Evolutionary conservation across 148 eudicot species (phyloP).

Genomic region (Fallopia convolvulus): DNA sequence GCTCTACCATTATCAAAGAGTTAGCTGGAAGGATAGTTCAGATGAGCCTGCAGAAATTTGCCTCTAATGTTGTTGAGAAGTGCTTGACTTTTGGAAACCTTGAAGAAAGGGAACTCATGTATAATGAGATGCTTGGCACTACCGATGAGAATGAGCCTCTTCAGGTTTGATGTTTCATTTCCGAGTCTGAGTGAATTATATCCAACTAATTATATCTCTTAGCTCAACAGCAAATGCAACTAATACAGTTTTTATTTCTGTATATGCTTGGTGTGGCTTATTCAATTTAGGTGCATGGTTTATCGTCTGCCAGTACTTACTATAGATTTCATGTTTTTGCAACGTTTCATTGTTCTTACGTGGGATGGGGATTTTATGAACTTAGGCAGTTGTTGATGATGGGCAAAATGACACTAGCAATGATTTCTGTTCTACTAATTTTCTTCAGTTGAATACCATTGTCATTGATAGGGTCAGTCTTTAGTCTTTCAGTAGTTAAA

Average conservation of each 20-base stretch:
- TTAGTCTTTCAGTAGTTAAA: neutral
- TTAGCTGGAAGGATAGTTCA: conserved; percentile 89
- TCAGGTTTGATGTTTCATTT: conserved; percentile 45
- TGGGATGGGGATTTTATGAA: neutral
- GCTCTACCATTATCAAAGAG: conserved; percentile 73
- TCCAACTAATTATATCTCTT: neutral
- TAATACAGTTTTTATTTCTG: no score
- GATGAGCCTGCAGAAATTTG: conserved; percentile 99
- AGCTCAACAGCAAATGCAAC: neutral
- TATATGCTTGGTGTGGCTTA: neutral
- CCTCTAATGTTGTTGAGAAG: conserved; percentile 95
- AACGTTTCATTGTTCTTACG: neutral
- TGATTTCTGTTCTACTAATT: neutral
- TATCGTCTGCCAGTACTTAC: neutral
- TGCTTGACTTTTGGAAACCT: conserved; percentile 79
- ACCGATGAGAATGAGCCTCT: conserved; percentile 99
- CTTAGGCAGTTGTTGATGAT: neutral
- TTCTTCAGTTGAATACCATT: neutral
- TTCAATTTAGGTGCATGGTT: neutral
- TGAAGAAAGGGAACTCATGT: conserved; percentile 72
- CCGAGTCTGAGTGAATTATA: neutral
- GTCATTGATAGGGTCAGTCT: neutral
- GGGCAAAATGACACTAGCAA: neutral
- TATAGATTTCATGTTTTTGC: neutral
- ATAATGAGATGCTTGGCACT: conserved; percentile 91